Conservation (phyloP, 345 rosid genomes). For the Moringa oleifera region DNA sequence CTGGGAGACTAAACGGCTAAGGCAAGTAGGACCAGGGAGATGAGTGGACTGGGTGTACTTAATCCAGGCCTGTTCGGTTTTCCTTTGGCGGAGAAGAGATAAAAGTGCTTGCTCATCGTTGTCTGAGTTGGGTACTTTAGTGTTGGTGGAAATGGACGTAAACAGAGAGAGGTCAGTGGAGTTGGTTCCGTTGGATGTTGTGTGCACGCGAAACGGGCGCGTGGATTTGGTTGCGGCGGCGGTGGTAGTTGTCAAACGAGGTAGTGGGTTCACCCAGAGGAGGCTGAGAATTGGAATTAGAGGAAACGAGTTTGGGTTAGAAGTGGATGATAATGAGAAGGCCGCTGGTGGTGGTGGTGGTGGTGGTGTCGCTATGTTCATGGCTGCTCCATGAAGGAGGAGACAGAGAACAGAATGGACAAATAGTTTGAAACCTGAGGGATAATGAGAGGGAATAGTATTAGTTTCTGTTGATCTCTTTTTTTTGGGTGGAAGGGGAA, state of each 20-base stretch:
- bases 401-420: background rate
- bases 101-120: conserved; percentile 56
- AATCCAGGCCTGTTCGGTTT: conserved; percentile 80
- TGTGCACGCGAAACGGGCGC: conserved; percentile 20
- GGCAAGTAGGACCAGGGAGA: conserved; percentile 79
- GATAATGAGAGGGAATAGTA: conserved; percentile 5
- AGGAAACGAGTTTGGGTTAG: conserved; percentile 14
- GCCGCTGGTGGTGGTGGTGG: conserved; percentile 15
- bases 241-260: conserved; percentile 12
- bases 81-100: conserved; percentile 65
- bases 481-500: conserved; percentile 36
- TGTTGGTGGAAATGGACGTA: conserved; percentile 18
- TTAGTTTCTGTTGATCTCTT: conserved; percentile 14
- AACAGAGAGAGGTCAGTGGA: conserved; percentile 26
- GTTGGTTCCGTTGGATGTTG: conserved; percentile 28
- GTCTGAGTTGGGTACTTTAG: conserved; percentile 11
- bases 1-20: conserved; percentile 88
- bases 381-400: conserved; percentile 45
- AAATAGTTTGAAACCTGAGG: background rate
- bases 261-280: conserved; percentile 26
- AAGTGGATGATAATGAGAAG: conserved; percentile 25
- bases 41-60: conserved; percentile 48
- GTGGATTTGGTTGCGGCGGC: conserved; percentile 17
- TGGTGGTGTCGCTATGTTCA: conserved; percentile 49
- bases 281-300: conserved; percentile 12